phyloP scores from a whole-genome alignment of 352 stramenopile genomes.

The Phytophthora vignae region DNA sequence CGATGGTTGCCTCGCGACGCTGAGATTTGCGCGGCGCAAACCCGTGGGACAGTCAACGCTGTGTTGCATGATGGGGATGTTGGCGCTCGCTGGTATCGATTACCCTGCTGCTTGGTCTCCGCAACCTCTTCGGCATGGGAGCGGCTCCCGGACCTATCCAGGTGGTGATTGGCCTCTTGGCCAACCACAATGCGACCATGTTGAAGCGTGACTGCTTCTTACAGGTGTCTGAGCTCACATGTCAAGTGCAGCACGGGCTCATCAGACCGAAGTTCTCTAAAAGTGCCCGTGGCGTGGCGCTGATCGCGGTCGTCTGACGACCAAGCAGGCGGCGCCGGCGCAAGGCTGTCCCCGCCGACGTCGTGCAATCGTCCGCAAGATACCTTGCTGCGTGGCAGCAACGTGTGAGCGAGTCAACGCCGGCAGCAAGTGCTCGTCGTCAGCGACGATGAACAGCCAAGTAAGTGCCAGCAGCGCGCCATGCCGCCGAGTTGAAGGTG shows the following conservation, averaged over 20 bases:
- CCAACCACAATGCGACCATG: constrained; percentile 3
- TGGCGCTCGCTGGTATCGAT: not conserved
- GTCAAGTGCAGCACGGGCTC: not conserved
- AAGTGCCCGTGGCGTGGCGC: not conserved
- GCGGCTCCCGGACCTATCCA: not conserved
- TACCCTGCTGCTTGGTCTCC: not conserved
- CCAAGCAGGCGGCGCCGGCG: constrained; percentile 8
- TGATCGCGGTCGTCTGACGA: constrained; percentile 9
- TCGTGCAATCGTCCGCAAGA: constrained; percentile 16
- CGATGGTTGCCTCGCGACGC: not conserved
- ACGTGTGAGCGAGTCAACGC: not conserved
- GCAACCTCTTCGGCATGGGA: constrained; percentile 2
- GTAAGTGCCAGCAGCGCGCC: not conserved
- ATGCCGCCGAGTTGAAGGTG: not conserved
- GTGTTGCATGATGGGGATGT: constrained; percentile 12
- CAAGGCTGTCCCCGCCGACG: constrained; percentile 8
- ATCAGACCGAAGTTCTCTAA: not conserved
- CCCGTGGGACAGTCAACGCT: not conserved
- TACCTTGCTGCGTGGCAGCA: constrained; percentile 5
- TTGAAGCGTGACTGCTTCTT: constrained; percentile 17
- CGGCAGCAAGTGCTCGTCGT: not conserved
- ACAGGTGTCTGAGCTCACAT: constrained; percentile 4
- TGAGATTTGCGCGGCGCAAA: not conserved
- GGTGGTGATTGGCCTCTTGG: constrained; percentile 6
- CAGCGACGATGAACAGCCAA: not conserved